Base-by-base conservation (phyloP, 2,329 filamentous ascomycete species). In the Ceratocystis diversiconidia region DNA sequence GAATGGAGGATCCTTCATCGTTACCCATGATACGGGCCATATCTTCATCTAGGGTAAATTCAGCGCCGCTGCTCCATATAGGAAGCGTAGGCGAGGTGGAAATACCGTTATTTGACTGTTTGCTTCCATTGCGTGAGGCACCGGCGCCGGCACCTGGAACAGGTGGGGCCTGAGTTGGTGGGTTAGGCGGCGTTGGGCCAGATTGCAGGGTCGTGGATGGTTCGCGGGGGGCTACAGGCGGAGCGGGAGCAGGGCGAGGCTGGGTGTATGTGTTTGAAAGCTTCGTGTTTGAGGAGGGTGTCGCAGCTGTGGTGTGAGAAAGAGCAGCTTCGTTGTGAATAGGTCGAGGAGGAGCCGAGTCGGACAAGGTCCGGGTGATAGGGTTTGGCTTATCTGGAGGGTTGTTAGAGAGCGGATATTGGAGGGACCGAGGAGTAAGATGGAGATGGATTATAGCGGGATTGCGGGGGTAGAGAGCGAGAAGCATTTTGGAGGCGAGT, bases 21-120 rank as follows among this genome's bases (percentile, higher is more conserved):
- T 84, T 86, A 50, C 85, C 88, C 67, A 96, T 79, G 66, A 96
- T 92, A 66, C 92, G 87, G 64, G 89, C 88, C 84, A 96, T 90
- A 73, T 97, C 94, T 74, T 96, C 92, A 69, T 97, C 92, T 86
- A 96, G 85, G 67, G 88, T 94, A 72, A 96, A 94, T 69, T 95
- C 91, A 65, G 86, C 90, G 63, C 89, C 90, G 55, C 83, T 82
- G 74, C 88, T 95, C 83, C 83, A 89, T 71, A 86, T 81, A 69
- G 87, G 84, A 68, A 90, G 77, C 70, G 85, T 85, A 8, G 87
- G 85, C 8, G 87, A 89, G 48, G 75, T 74, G 65, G 62, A 62
- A 62, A 64, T 67, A 67, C 65, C 61, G 55, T 67, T 67, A 55
- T 32, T 64, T 32, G 60, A 59, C 62, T 67, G 65, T 36, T 61